These are phyloP conservation scores for Neopestalotiopsis clavispora DNA, from an alignment of 2,329 filamentous ascomycete species.

Conservation along the genomic window DNA sequence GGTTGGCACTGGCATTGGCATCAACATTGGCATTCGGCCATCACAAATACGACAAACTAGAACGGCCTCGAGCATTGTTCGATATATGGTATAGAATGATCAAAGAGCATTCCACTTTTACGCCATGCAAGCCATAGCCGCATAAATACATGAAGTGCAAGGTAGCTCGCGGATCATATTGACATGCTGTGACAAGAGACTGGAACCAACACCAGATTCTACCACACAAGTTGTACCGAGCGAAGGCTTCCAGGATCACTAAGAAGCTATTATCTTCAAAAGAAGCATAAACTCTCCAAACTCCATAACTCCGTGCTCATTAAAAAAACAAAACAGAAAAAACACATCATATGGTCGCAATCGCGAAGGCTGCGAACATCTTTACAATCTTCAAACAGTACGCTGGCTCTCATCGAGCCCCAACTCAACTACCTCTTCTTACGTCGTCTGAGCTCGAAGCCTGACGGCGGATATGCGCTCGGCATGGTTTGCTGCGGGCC, in stretches of 20 bases:
- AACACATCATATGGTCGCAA: not conserved
- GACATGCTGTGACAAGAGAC: not conserved
- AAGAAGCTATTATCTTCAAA: not conserved
- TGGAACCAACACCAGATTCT: not conserved
- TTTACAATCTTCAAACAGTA: not conserved
- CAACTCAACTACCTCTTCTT: not conserved
- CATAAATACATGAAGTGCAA: not conserved
- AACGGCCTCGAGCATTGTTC: not conserved
- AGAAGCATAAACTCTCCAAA: not conserved
- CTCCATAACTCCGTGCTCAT: conserved; percentile 4
- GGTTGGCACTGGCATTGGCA: not conserved
- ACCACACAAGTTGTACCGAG: not conserved
- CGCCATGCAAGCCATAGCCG: not conserved
- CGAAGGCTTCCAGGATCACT: not conserved
- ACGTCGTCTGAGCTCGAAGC: conserved; percentile 3
- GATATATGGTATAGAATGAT: not conserved
- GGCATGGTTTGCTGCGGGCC: not conserved
- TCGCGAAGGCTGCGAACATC: not conserved
- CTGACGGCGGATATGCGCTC: not conserved
- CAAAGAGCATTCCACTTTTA: not conserved
- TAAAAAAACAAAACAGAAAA: not conserved
- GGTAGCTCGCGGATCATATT: not conserved
- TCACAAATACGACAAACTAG: not conserved
- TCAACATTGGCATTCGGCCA: not conserved
- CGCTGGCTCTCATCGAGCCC: not conserved